phyloP scores from a whole-genome alignment of 2,329 filamentous ascomycete species.

The Calonectria multiphialidica region DNA sequence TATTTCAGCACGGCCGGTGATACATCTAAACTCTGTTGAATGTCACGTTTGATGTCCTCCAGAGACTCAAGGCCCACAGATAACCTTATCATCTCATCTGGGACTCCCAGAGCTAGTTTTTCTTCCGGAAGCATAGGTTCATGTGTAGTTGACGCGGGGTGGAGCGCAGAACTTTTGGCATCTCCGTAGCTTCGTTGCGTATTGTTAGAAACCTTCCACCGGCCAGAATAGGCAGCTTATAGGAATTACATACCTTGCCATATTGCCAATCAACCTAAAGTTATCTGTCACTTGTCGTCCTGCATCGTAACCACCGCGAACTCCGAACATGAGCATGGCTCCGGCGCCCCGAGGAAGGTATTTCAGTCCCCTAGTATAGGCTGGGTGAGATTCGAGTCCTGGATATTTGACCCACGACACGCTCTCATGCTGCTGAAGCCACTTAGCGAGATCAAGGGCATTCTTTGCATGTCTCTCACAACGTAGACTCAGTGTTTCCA shows the following conservation, averaged over 20 bases:
- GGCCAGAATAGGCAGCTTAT: background rate
- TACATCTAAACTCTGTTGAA: background rate
- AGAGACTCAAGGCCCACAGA: background rate
- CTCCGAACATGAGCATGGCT: background rate
- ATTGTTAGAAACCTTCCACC: background rate
- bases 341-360: background rate
- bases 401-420: background rate
- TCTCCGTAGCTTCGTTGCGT: background rate
- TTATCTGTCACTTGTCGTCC: background rate
- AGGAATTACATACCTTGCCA: background rate
- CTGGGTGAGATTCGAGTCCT: background rate
- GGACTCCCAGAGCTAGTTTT: background rate
- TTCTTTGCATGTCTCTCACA: background rate
- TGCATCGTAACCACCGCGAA: background rate
- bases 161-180: background rate
- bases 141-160: background rate
- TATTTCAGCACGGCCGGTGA: background rate
- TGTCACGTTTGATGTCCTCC: background rate
- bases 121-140: background rate
- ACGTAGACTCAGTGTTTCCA: background rate
- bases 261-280: background rate
- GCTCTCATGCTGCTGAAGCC: background rate
- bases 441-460: background rate
- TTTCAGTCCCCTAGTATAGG: background rate
- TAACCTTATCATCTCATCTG: background rate